Conservation (phyloP, 768 basidiomycete genomes). For the Tylopilus sp. region DNA sequence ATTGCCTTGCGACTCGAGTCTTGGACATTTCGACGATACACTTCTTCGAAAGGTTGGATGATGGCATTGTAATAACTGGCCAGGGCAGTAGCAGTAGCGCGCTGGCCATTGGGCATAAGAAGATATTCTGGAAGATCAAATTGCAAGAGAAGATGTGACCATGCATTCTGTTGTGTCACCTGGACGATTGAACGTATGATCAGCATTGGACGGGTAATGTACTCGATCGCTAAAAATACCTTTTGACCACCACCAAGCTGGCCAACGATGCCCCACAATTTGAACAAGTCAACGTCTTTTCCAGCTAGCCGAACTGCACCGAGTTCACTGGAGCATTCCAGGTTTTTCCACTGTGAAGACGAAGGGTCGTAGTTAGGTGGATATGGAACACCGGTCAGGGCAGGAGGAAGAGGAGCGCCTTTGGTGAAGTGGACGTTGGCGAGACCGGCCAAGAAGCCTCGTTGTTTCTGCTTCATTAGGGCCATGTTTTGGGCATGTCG, state of each 20-base stretch:
- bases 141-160: slow-evolving; percentile 50
- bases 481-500: slow-evolving; percentile 35
- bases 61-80: slow-evolving; percentile 59
- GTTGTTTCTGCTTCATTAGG: slow-evolving; percentile 51
- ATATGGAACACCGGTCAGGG: slow-evolving; percentile 58
- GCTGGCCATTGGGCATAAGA: slow-evolving; percentile 45
- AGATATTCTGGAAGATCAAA: slow-evolving; percentile 62
- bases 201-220: slow-evolving; percentile 14
- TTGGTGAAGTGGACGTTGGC: slow-evolving; percentile 56
- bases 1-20: slow-evolving; percentile 58
- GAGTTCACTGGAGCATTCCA: slow-evolving; percentile 59
- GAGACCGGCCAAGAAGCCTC: slow-evolving; percentile 57
- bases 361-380: slow-evolving; percentile 58
- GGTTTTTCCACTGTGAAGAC: slow-evolving; percentile 58
- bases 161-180: slow-evolving; percentile 52
- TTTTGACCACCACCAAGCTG: slow-evolving; percentile 58
- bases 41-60: slow-evolving; percentile 69
- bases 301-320: slow-evolving; percentile 69
- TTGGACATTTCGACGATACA: slow-evolving; percentile 57
- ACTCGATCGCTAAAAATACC: slow-evolving; percentile 40
- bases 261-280: slow-evolving; percentile 60
- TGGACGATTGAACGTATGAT: slow-evolving; percentile 22
- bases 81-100: slow-evolving; percentile 48
- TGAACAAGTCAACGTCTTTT: slow-evolving; percentile 74
- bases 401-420: slow-evolving; percentile 69